phyloP scores from a whole-genome alignment of 225 moss, liverwort and hornwort species.

The Ulota crispa region DNA sequence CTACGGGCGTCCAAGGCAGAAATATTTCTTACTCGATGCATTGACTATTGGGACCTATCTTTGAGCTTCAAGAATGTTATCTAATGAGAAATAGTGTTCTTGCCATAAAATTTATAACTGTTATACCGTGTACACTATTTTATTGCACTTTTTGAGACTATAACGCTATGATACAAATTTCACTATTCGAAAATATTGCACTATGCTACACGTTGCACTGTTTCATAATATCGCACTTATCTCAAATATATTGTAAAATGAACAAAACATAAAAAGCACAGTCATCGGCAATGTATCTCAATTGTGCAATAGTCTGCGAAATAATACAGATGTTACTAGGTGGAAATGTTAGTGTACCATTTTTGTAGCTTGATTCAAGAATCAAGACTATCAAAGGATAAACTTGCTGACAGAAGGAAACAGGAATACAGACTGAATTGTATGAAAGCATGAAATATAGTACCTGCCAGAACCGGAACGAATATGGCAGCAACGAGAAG shows the following conservation, averaged over 20 bases:
- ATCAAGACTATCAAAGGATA: background rate
- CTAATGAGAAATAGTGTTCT: background rate
- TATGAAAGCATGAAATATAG: background rate
- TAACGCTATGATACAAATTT: no score
- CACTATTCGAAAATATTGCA: no score
- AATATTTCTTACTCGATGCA: background rate
- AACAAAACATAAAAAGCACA: background rate
- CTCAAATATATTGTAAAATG: background rate
- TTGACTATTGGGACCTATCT: background rate
- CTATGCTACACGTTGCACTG: no score
- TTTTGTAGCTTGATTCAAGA: background rate
- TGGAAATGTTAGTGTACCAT: background rate
- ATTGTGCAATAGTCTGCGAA: background rate
- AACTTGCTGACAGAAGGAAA: background rate
- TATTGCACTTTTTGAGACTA: no score
- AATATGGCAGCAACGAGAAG: slow-evolving; percentile 83
- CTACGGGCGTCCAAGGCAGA: background rate
- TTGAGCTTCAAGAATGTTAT: background rate
- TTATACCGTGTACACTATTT: no score
- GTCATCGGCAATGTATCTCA: background rate
- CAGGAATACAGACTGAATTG: background rate
- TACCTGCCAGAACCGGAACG: slow-evolving; percentile 93
- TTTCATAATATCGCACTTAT: no score
- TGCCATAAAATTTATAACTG: background rate
- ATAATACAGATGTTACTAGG: background rate